phyloP scores from a whole-genome alignment of 2,329 filamentous ascomycete genomes.

The Corynespora cassiicola region DNA sequence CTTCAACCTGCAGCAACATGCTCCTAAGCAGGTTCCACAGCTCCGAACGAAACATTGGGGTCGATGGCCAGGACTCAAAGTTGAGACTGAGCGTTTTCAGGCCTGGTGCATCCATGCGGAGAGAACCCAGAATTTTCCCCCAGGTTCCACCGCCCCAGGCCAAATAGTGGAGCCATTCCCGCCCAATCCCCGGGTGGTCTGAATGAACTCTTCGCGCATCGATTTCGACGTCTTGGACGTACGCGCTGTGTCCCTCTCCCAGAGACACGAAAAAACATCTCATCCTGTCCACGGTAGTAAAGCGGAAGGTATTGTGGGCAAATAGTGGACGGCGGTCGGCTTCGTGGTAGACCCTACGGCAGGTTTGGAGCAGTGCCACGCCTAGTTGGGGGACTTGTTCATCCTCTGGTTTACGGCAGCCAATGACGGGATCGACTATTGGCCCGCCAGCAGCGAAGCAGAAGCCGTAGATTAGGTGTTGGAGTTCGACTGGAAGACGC shows the following conservation, averaged over 20 bases:
- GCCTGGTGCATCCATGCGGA: constrained; percentile 34
- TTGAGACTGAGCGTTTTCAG: constrained; percentile 43
- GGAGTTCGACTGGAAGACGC: constrained; percentile 41
- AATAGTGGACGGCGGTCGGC: constrained; percentile 37
- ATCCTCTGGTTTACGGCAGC: constrained; percentile 5
- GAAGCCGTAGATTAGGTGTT: constrained; percentile 37
- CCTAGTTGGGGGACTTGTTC: constrained; percentile 19
- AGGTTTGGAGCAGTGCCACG: constrained; percentile 43
- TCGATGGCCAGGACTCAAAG: constrained; percentile 41
- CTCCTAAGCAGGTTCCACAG: constrained; percentile 41
- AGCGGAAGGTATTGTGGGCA: constrained; percentile 43
- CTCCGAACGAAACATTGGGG: constrained; percentile 33
- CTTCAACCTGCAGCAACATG: constrained; percentile 32
- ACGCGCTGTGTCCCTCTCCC: constrained; percentile 20
- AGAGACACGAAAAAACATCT: constrained; percentile 36
- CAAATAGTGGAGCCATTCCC: constrained; percentile 47
- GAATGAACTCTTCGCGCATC: constrained; percentile 39
- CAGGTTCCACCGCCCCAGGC: constrained; percentile 26
- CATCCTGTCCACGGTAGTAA: constrained; percentile 39
- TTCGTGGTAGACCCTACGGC: constrained; percentile 42
- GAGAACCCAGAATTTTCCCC: constrained; percentile 24
- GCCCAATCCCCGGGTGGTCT: constrained; percentile 26
- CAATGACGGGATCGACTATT: constrained; percentile 31
- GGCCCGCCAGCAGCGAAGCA: constrained; percentile 32
- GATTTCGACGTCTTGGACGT: constrained; percentile 44